These are phyloP conservation scores for Termitomyces titanicus DNA, from an alignment of 768 basidiomycete species.

Conservation along the genomic window DNA sequence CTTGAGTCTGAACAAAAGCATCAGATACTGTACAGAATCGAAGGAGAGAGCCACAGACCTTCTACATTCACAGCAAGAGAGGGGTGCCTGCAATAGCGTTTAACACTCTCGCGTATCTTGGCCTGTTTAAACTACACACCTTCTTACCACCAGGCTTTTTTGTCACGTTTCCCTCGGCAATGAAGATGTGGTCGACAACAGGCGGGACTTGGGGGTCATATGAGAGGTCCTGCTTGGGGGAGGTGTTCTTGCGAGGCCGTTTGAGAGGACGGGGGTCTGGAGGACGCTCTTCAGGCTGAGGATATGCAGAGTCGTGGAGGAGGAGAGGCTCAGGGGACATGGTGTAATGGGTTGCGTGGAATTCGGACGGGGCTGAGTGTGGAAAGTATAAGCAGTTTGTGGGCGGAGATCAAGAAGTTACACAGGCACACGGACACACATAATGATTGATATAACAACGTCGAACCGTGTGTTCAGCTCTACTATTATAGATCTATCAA, in stretches of 20 bases:
- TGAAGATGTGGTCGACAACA: slow-evolving; percentile 45
- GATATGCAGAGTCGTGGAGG: slow-evolving; percentile 2
- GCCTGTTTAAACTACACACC: slow-evolving; percentile 25
- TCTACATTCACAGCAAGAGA: slow-evolving; percentile 63
- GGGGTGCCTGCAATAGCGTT: slow-evolving; percentile 35
- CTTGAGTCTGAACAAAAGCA: slow-evolving; percentile 37
- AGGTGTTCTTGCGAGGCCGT: slow-evolving; percentile 37
- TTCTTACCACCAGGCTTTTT: slow-evolving; percentile 48
- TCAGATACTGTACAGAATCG: background rate
- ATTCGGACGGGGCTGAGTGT: slow-evolving; percentile 24
- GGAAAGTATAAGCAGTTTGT: slow-evolving; percentile 15
- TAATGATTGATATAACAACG: slow-evolving; percentile 8
- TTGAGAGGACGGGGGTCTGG: slow-evolving; percentile 37
- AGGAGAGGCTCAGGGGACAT: slow-evolving; percentile 13
- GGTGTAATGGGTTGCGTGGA: slow-evolving; percentile 19
- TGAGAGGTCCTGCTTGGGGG: slow-evolving; percentile 23
- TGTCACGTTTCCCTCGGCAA: slow-evolving; percentile 40
- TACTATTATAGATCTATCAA: background rate
- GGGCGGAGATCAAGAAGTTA: slow-evolving; percentile 20
- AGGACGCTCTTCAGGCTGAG: slow-evolving; percentile 1
- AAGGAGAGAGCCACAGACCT: slow-evolving; percentile 32
- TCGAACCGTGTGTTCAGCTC: background rate
- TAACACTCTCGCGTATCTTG: background rate
- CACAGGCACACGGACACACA: slow-evolving; percentile 13
- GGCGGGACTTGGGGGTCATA: slow-evolving; percentile 23